Evolutionary conservation across 2,329 filamentous ascomycete genomes (phyloP), one percentile per base, ranked within the genome.

Genomic region (Shiraia sp.): DNA sequence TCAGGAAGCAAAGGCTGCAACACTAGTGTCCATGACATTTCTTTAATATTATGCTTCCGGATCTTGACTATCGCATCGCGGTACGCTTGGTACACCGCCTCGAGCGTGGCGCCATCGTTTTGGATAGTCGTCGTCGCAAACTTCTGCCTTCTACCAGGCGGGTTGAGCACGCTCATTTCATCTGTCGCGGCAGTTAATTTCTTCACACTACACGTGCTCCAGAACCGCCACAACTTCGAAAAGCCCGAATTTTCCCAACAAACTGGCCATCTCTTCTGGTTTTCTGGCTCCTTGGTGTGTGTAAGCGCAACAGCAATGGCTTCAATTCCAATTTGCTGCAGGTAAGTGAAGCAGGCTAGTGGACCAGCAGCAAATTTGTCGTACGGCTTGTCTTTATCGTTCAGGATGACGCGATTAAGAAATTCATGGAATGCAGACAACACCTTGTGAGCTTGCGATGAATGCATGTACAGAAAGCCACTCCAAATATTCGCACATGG

Each of bases 291-390:
- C 15, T 55, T 51, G 16, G 63, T 71, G 47, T 83, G 72, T 30
- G 79, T 54, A 1, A 77, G 42, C 12, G 72, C 69, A 2, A 72
- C 61, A 6, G 71, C 45, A 1, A 74, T 73, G 16, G 75, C 71
- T 53, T 81, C 12, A 71, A 74, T 2, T 12, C 75, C 79, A 0
- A 80, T 80, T 55, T 80, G 81, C 49, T 85, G 80, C 2, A 74
- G 66, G 59, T 83, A 81, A 55, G 82, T 70, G 46, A 76, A 72
- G 13, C 78, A 79, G 42, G 81, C 81, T 51, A 81, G 71, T 22
- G 74, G 73, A 3, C 76, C 62, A 3, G 77, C 75, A 2, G 63
- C 62, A 15, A 79, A 59, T 2, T 81, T 38, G 6, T 64, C 55
- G 4, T 67, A 50, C 22, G 32, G 27, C 22, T 39, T 40, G 19